phyloP scores from a whole-genome alignment of 495 filamentous ascomycete genomes.

The Ramalina intermedia region DNA sequence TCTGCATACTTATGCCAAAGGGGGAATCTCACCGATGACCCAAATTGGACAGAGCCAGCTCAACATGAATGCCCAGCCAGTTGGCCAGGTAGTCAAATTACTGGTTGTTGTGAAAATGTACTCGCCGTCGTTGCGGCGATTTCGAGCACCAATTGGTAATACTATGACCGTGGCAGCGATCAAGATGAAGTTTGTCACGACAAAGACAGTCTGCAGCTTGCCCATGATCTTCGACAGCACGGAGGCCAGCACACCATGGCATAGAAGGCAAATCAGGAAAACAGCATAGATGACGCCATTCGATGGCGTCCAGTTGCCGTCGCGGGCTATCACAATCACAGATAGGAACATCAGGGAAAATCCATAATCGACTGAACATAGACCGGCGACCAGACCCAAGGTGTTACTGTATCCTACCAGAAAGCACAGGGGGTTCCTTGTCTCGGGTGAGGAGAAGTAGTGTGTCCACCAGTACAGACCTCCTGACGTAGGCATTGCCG shows the following conservation, averaged over 20 bases:
- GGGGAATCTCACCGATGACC: constrained; percentile 39
- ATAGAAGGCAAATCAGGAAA: constrained; percentile 42
- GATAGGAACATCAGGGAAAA: constrained; percentile 39
- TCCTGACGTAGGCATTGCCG: constrained; percentile 55
- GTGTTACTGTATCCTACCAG: constrained; percentile 62
- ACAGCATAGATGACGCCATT: constrained; percentile 47
- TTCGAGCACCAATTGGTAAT: constrained; percentile 38
- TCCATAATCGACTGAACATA: constrained; percentile 45
- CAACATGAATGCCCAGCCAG: constrained; percentile 50
- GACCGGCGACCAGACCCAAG: constrained; percentile 47
- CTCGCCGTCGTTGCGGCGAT: constrained; percentile 27
- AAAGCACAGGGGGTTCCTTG: constrained; percentile 49
- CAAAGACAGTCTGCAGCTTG: constrained; percentile 48
- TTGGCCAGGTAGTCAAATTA: constrained; percentile 47
- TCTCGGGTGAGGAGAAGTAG: constrained; percentile 45
- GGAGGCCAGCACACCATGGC: constrained; percentile 44
- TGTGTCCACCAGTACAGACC: constrained; percentile 63
- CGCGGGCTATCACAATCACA: constrained; percentile 44
- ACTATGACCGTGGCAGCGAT: constrained; percentile 52
- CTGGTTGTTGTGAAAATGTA: constrained; percentile 33
- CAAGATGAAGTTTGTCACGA: constrained; percentile 47
- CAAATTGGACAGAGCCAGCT: constrained; percentile 53
- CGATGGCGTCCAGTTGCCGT: constrained; percentile 47
- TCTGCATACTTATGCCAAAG: constrained; percentile 14
- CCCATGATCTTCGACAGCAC: constrained; percentile 46